phyloP scores from a whole-genome alignment of 2,329 filamentous ascomycete genomes.

The Alternaria brassicicola region DNA sequence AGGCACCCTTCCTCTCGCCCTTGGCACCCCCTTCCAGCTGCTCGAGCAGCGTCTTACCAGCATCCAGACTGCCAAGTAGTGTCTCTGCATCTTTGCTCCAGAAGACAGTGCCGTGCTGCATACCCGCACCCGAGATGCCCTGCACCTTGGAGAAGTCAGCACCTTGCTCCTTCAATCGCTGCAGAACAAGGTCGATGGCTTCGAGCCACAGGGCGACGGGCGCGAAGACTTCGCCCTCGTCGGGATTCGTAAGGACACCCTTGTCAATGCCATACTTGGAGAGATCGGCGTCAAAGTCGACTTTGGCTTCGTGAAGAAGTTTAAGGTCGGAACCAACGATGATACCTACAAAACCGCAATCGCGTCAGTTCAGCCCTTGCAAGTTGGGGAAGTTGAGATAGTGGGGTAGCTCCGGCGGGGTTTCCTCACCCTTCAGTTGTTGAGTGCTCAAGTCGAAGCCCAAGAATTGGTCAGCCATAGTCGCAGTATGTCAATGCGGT shows the following conservation, averaged over 20 bases:
- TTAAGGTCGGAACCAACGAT: conserved; percentile 83
- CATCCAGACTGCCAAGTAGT: conserved; percentile 66
- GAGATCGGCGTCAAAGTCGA: conserved; percentile 94
- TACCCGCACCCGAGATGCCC: conserved; percentile 88
- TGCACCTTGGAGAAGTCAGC: conserved; percentile 76
- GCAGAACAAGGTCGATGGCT: conserved; percentile 83
- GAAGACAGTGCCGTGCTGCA: conserved; percentile 98
- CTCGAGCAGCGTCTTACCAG: conserved; percentile 67
- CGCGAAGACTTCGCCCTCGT: conserved; percentile 87
- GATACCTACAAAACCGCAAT: conserved; percentile 63
- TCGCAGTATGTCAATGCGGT: conserved; percentile 16
- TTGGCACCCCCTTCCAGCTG: conserved; percentile 63
- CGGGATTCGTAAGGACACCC: conserved; percentile 82
- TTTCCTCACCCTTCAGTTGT: conserved; percentile 79
- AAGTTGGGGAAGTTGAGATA: conserved; percentile 7
- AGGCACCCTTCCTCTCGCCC: conserved; percentile 59
- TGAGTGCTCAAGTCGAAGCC: conserved; percentile 97
- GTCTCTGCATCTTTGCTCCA: conserved; percentile 76
- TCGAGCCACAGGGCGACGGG: conserved; percentile 96
- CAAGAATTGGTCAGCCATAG: conserved; percentile 68
- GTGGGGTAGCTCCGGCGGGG: conserved; percentile 41
- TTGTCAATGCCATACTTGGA: conserved; percentile 73
- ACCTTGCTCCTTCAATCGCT: conserved; percentile 70
- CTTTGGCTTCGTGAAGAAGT: conserved; percentile 82
- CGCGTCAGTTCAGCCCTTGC: conserved; percentile 20